Conservation (phyloP, 345 rosid species). For the Chamaenerion angustifolium region DNA sequence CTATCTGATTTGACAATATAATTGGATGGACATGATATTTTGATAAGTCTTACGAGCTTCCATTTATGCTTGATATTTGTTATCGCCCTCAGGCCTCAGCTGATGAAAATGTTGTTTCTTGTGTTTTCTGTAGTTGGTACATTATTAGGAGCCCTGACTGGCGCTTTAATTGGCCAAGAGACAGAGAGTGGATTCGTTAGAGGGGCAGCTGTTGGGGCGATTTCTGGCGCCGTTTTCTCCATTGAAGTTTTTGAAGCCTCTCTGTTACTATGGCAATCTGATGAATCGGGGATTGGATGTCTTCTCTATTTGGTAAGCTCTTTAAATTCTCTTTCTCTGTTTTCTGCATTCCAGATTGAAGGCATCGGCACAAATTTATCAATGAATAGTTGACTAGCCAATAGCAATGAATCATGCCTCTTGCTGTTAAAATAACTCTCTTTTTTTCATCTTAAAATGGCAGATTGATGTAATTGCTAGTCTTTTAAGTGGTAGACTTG, state of each 20-base stretch:
- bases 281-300: constrained; percentile 81
- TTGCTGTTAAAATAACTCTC: not conserved
- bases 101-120: not conserved
- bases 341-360: too few species aligned
- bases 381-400: too few species aligned
- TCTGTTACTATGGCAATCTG: constrained; percentile 85
- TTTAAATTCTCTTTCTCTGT: too few species aligned
- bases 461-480: constrained; percentile 97
- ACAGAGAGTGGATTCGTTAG: constrained; percentile 96
- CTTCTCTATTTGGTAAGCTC: constrained; percentile 80
- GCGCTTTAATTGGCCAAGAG: constrained; percentile 98
- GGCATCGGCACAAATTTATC: too few species aligned
- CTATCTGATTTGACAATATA: too few species aligned
- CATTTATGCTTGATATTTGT: too few species aligned
- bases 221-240: constrained; percentile 98
- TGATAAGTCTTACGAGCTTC: too few species aligned
- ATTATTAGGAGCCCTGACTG: constrained; percentile 93
- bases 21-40: too few species aligned
- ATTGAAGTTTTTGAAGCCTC: constrained; percentile 98
- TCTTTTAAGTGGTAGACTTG: constrained; percentile 96
- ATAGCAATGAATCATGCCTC: too few species aligned
- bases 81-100: too few species aligned
- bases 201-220: constrained; percentile 97
- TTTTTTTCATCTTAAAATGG: constrained; percentile 10
- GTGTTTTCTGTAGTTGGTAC: constrained; percentile 58